Base-by-base conservation (phyloP, 2,329 filamentous ascomycete genomes). In the Scytalidium lignicola region DNA sequence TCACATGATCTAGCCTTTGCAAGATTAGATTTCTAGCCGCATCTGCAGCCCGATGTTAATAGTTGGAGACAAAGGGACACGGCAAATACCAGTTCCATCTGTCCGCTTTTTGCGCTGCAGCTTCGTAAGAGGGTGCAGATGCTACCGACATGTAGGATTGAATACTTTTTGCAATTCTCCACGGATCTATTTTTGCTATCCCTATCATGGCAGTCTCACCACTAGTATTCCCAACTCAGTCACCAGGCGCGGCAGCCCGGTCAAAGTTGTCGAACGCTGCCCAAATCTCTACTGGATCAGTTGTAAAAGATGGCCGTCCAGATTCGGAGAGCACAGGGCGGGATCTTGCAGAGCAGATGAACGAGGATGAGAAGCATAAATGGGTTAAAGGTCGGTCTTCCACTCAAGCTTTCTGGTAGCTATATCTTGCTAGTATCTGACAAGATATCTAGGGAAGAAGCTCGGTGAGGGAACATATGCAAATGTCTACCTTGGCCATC, bases 401-500 rank as follows among this genome's bases (percentile, higher is more conserved):
- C 29, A 40, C 37, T 54, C 23, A 26, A 6, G 6, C 23, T 26
- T 6, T 26, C 23, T 10, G 10, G 23, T 5, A 26, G n/a, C 23
- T 26, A 48, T 55, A 50, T 52, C 47, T 41, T 13, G 23, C 22
- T 47, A 42, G 45, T 20, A 37, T 44, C 48, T 48, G 44, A 55
- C 40, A 49, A 26, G 23, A 28, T 26, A 26, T 28, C 26, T 57
- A 90, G 88, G 89, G 63, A 90, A 88, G 67, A 93, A 93, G 65
- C 82, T 99, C 52, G 93, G 93, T 67, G 90, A 95, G 70, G 93
- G 93, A 73, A 97, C 93, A 55, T 99, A 99, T 67, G 93, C 93
- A 65, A 85, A 95, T 62, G 93, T 99, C 62, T 96, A 90, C 74
- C 82, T 91, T 47, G 93, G 91, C 46, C 87, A 92, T 68, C 78